Base-by-base conservation (phyloP, 1,284 basidiomycete species). In the Cutaneotrichosporon curvatum region DNA sequence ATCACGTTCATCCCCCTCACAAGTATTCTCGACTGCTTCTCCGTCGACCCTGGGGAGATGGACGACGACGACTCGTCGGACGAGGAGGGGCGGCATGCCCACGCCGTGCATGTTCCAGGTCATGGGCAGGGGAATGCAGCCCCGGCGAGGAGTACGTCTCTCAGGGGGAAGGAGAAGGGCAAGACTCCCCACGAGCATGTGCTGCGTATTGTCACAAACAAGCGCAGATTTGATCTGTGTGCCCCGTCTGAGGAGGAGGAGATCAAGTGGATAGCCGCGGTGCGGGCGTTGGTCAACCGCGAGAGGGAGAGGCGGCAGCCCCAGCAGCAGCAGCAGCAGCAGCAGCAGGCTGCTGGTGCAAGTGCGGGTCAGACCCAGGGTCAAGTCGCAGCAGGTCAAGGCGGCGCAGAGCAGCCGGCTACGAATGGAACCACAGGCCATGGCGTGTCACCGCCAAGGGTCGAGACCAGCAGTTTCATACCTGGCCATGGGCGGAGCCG, bases 161-260 rank as follows among this genome's bases (percentile, higher is more conserved):
- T 18, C 3, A 21, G 35, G 46, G 43, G 38, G 41, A 38, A 37
- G 35, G 23, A 21, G 9, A 19, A 37, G 18, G 15, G 31, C 8
- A 32, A 20, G 20, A 5, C n/a, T 11, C 6, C 21, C 16, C 16
- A 23, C 15, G 71, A 74, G 37, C 77, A 84, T 65, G 87, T 85
- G 43, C 96, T 98, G 81, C 90, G 95, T 73, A 85, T 98, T 52
- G 86, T 98, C 58, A 97, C 91, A 25, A 91, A 90, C 49, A 92
- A 94, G 70, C 80, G 90, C 47, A 84, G 86, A 19, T 78, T 89
- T 53, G 72, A 96, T 48, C 76, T 97, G 18, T 96, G 91, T 61
- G 95, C 94, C 10, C 94, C 95, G 4, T 85, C 80, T 47, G 95
- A 98, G 70, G 95, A 97, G 60, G 94, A 98, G 60, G 95, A 98